Conservation (phyloP, 2,329 filamentous ascomycete species). For the Cercospora citrullina region DNA sequence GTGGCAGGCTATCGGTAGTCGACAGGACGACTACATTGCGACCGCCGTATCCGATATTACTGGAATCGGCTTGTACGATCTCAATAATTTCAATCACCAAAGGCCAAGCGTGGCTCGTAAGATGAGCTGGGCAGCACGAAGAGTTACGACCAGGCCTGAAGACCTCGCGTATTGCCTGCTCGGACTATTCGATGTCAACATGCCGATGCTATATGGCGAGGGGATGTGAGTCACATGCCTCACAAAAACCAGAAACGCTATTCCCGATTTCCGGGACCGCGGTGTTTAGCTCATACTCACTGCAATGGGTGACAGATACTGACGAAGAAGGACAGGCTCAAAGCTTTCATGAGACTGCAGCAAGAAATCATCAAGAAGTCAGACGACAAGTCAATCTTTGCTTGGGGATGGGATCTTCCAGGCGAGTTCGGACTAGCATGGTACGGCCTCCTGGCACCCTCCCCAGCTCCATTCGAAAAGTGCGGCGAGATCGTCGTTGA, state of each 20-base stretch:
- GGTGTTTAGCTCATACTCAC: neutral
- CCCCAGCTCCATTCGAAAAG: constrained; percentile 8
- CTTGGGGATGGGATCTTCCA: constrained; percentile 4
- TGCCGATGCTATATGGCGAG: constrained; percentile 32
- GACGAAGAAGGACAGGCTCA: constrained; percentile 11
- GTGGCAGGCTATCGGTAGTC: constrained; percentile 18
- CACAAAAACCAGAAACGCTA: too few relatives aligned
- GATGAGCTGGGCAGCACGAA: constrained; percentile 24
- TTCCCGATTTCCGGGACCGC: too few relatives aligned
- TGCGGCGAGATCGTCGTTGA: constrained; percentile 14
- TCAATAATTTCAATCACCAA: constrained; percentile 10
- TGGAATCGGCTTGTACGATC: constrained; percentile 18
- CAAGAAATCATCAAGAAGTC: constrained; percentile 28
- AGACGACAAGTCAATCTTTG: constrained; percentile 16
- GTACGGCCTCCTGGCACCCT: constrained; percentile 18
- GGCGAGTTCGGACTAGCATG: constrained; percentile 7
- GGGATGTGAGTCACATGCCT: constrained; percentile 5
- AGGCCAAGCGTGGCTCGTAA: constrained; percentile 18
- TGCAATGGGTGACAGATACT: neutral
- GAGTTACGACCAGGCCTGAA: constrained; percentile 33
- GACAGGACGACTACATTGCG: constrained; percentile 13
- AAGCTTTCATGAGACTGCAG: constrained; percentile 27
- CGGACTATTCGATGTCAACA: constrained; percentile 47
- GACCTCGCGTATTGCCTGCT: constrained; percentile 50
- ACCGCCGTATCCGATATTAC: constrained; percentile 18